Evolutionary conservation across 1,139 yeast genomes (phyloP).

Genomic region (Dujonia santamariae): DNA sequence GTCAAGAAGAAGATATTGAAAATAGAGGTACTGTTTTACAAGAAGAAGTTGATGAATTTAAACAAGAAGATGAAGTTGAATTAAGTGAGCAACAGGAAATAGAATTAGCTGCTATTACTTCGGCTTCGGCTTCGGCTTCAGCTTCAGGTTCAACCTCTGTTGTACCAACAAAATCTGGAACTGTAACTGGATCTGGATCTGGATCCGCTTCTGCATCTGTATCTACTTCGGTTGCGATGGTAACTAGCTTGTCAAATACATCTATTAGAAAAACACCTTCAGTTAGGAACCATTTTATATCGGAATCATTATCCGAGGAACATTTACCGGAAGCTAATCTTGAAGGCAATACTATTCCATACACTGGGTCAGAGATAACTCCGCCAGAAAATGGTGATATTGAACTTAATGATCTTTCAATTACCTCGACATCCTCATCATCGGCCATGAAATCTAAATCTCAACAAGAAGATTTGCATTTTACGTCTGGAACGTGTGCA

Average conservation of each 20-base stretch:
- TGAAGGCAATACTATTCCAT: too few species aligned
- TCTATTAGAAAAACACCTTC: background rate
- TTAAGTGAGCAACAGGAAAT: background rate
- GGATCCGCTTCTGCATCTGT: background rate
- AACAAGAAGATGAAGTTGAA: background rate
- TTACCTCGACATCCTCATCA: conserved; percentile 1
- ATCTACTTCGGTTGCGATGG: background rate
- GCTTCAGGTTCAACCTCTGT: too few species aligned
- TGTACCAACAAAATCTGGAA: too few species aligned
- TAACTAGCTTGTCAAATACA: background rate
- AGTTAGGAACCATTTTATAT: too few species aligned
- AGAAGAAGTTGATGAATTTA: conserved; percentile 24
- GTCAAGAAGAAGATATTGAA: conserved; percentile 39
- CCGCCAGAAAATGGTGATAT: background rate
- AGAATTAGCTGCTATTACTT: background rate
- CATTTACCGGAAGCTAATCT: too few species aligned
- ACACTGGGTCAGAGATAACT: background rate
- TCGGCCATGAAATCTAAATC: background rate
- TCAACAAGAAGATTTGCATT: conserved; percentile 40
- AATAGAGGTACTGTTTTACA: conserved; percentile 32
- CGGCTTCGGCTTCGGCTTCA: background rate
- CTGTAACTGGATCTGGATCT: background rate
- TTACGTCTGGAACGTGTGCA: conserved; percentile 74
- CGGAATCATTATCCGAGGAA: too few species aligned
- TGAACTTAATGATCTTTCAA: background rate